Conservation (phyloP, 2,329 filamentous ascomycete genomes). For the Aspergillus aculeatinus region DNA sequence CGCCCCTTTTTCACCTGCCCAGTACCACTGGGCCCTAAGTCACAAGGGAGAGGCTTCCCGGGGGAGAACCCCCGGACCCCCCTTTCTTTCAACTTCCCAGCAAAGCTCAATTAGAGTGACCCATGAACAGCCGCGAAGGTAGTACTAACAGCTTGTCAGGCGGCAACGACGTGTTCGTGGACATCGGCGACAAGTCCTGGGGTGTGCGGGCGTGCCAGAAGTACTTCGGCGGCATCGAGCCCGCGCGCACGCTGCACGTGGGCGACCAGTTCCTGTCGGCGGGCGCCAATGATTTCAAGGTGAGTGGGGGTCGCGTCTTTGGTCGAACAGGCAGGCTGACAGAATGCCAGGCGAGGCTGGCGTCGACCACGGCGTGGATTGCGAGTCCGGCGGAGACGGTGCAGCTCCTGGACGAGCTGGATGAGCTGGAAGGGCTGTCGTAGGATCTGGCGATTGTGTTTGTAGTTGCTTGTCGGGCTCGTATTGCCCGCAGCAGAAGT, state of each 20-base stretch:
- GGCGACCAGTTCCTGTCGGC: constrained; percentile 95
- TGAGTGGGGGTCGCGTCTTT: constrained; percentile 20
- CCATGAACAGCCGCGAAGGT: not conserved
- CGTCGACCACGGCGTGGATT: constrained; percentile 96
- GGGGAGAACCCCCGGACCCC: too few relatives aligned
- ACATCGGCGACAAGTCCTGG: constrained; percentile 97
- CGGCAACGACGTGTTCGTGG: constrained; percentile 95
- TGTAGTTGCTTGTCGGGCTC: not conserved
- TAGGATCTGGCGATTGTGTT: not conserved
- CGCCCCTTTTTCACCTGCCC: not conserved
- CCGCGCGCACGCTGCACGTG: constrained; percentile 82
- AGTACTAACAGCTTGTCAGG: constrained; percentile 42
- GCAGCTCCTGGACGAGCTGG: constrained; percentile 82
- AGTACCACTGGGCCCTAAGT: too few relatives aligned
- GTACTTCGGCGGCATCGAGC: constrained; percentile 76
- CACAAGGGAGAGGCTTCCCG: too few relatives aligned
- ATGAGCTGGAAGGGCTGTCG: constrained; percentile 65
- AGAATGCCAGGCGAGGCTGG: constrained; percentile 64
- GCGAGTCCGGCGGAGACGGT: constrained; percentile 90
- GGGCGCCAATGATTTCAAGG: constrained; percentile 96
- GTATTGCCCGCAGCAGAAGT: not conserved
- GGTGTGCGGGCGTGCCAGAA: constrained; percentile 89
- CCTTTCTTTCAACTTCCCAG: too few relatives aligned
- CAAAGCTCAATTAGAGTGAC: too few relatives aligned
- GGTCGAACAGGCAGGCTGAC: not conserved